Percentiles rank a stretch among this genome's conserved stretches.
Evolutionary conservation across 2,329 filamentous ascomycete genomes (phyloP).

Genomic region (Tolypocladium paradoxum): DNA sequence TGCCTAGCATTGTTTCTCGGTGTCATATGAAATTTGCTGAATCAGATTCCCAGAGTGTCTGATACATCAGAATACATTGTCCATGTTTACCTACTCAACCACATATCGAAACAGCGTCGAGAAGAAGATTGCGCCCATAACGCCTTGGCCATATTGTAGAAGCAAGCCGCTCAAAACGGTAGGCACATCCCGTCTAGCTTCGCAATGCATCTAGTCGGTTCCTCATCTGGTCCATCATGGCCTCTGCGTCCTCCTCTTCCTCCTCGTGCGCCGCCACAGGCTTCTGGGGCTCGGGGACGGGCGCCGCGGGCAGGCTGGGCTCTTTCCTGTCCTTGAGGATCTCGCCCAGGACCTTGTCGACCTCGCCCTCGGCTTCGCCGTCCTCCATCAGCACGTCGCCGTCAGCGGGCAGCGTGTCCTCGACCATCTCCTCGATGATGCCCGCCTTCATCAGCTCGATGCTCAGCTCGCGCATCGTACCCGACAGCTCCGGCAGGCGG

Average conservation of each 20-base stretch:
- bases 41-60: background rate
- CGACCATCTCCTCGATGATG: slow-evolving; percentile 96
- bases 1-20: background rate
- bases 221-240: slow-evolving; percentile 88
- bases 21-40: background rate
- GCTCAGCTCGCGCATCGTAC: slow-evolving; percentile 80
- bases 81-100: background rate
- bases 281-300: slow-evolving; percentile 43
- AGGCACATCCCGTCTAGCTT: slow-evolving; percentile 44
- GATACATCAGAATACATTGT: background rate
- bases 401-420: slow-evolving; percentile 71
- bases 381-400: slow-evolving; percentile 63
- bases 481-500: slow-evolving; percentile 71
- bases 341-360: slow-evolving; percentile 87
- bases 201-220: slow-evolving; percentile 82
- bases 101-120: background rate
- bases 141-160: background rate
- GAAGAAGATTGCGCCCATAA: background rate
- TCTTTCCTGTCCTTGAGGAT: slow-evolving; percentile 75
- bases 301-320: slow-evolving; percentile 41
- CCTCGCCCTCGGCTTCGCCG: slow-evolving; percentile 65
- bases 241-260: slow-evolving; percentile 78
- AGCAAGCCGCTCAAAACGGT: background rate
- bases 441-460: slow-evolving; percentile 87
- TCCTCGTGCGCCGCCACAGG: slow-evolving; percentile 48